Percentiles rank a stretch among this genome's conserved stretches.
These are phyloP conservation scores for Fraxinus americana DNA, from an alignment of 257 asterid genomes.

Conservation along the genomic window DNA sequence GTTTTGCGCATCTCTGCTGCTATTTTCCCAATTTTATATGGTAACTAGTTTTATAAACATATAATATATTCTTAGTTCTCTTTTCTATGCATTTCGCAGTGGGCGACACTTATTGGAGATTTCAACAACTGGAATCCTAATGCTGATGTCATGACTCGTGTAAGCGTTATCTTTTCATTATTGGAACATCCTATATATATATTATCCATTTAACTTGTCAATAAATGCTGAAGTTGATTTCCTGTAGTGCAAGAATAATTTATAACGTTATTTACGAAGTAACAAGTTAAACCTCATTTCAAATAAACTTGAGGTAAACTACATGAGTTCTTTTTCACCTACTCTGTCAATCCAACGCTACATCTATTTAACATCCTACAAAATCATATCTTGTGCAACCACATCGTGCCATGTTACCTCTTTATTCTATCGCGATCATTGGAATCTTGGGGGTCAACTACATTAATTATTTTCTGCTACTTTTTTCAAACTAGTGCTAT, in stretches of 20 bases:
- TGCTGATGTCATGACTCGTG: slow-evolving; percentile 90
- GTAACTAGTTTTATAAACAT: background rate
- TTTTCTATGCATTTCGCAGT: slow-evolving; percentile 53
- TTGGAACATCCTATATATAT: background rate
- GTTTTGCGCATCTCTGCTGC: background rate
- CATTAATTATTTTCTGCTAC: background rate
- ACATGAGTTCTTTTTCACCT: background rate
- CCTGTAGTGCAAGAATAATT: background rate
- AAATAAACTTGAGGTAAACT: background rate
- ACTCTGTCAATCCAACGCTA: background rate
- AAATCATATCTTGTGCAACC: background rate
- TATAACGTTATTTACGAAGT: background rate
- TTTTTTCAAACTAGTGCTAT: background rate
- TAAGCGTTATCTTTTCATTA: slow-evolving; percentile 36
- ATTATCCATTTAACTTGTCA: too few relatives aligned
- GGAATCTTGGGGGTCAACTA: background rate
- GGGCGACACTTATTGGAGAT: slow-evolving; percentile 91
- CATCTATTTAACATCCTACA: background rate
- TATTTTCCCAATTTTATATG: background rate
- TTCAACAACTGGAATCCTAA: slow-evolving; percentile 96
- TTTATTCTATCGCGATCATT: background rate
- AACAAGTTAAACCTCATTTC: background rate
- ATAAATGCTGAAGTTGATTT: background rate
- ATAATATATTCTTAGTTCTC: slow-evolving; percentile 11
- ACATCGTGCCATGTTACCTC: background rate